These are phyloP conservation scores for Pochonia chlamydosporia DNA, from an alignment of 2,329 filamentous ascomycete species.

Conservation along the genomic window DNA sequence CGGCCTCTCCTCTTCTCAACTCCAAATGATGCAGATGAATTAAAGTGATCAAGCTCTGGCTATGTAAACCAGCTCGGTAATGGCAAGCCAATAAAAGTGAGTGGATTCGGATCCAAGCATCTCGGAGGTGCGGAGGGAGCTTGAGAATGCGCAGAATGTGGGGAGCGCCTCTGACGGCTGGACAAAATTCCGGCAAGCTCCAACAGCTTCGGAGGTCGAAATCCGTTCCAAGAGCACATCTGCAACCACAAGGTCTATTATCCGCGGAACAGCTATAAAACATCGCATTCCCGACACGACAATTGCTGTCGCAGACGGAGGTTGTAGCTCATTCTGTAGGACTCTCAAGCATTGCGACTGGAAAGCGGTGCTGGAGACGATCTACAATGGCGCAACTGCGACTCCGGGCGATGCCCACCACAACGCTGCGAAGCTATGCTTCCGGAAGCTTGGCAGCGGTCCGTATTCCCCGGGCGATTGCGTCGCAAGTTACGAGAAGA, in stretches of 20 bases:
- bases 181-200: slow-evolving; percentile 6
- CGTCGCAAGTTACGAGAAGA: slow-evolving; percentile 16
- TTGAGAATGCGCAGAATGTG: not conserved
- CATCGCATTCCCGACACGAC: not conserved
- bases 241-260: not conserved
- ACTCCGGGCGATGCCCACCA: slow-evolving; percentile 18
- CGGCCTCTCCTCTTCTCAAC: no score
- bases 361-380: slow-evolving; percentile 5
- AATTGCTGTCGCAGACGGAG: slow-evolving; percentile 1
- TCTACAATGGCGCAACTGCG: slow-evolving; percentile 27
- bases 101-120: not conserved
- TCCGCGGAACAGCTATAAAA: not conserved
- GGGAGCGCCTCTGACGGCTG: slow-evolving; percentile 1
- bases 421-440: slow-evolving; percentile 19
- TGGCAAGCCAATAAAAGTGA: not conserved
- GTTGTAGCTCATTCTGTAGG: not conserved
- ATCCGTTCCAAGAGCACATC: not conserved
- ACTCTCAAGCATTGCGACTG: not conserved
- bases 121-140: not conserved
- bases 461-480: slow-evolving; percentile 15
- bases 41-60: no score
- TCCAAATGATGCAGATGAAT: no score
- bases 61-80: no score
- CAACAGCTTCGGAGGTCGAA: not conserved
- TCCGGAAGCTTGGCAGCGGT: slow-evolving; percentile 12